These are phyloP conservation scores for Vigna unguiculata DNA, from an alignment of 306 rosid genomes.

Conservation along the genomic window DNA sequence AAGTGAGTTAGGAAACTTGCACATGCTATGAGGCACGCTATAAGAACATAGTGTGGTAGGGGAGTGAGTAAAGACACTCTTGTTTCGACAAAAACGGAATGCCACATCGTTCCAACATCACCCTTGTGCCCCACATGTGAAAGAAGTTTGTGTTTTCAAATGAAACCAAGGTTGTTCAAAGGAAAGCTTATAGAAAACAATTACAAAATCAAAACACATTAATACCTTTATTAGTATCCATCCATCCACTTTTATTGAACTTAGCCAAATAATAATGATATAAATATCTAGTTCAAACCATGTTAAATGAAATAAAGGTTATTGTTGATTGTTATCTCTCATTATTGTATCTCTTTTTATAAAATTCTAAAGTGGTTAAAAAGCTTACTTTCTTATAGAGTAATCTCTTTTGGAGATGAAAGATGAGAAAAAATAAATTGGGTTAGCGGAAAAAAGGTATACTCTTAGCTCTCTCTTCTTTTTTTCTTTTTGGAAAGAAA, in stretches of 20 bases:
- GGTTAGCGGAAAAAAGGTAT: no score
- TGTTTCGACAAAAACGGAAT: background rate
- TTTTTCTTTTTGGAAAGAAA: no score
- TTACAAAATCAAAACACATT: background rate
- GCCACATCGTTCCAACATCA: slow-evolving; percentile 17
- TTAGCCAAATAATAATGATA: no score
- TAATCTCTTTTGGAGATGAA: no score
- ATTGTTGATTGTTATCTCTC: no score
- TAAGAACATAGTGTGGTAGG: background rate
- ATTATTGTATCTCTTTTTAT: no score
- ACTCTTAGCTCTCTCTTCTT: no score
- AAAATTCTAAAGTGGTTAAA: no score
- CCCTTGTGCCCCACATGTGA: background rate
- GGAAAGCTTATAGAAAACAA: background rate
- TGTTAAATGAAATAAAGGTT: no score
- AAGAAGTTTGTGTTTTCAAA: background rate
- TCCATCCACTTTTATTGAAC: background rate
- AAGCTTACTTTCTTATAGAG: no score
- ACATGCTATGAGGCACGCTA: background rate
- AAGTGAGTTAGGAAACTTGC: slow-evolving; percentile 7
- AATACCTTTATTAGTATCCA: background rate
- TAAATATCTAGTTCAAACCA: no score
- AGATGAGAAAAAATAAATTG: no score
- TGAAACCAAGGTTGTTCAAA: background rate
- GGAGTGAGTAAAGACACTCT: background rate